Evolutionary conservation across 2,329 filamentous ascomycete species (phyloP).

Genomic region (Cyanodermella asteris): DNA sequence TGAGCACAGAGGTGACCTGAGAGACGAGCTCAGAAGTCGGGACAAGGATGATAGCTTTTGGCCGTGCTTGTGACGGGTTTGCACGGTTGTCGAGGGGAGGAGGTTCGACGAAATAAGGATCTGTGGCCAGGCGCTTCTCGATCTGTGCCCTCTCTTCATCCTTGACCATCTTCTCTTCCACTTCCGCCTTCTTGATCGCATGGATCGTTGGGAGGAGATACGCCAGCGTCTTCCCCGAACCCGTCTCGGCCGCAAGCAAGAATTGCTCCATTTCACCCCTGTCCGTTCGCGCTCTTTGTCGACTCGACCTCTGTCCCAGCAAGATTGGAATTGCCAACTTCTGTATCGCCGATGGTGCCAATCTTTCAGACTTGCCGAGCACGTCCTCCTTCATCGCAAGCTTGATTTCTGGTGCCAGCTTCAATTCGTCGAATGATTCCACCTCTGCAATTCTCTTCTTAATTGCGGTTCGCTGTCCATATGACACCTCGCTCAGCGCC

Average conservation of each 20-base stretch:
- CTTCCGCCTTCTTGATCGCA: constrained; percentile 53
- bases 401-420: constrained; percentile 49
- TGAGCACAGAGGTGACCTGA: constrained; percentile 65
- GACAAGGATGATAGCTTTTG: constrained; percentile 66
- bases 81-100: constrained; percentile 40
- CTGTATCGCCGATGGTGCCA: constrained; percentile 75
- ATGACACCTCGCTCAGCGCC: constrained; percentile 52
- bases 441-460: constrained; percentile 42
- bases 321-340: constrained; percentile 69
- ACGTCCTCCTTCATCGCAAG: constrained; percentile 51
- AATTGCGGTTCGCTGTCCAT: constrained; percentile 39
- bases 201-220: constrained; percentile 74
- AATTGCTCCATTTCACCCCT: constrained; percentile 38
- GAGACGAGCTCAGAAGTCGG: constrained; percentile 80
- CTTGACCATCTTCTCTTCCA: constrained; percentile 28
- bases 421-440: constrained; percentile 62
- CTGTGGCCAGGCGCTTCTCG: constrained; percentile 18
- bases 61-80: constrained; percentile 54
- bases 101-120: constrained; percentile 38
- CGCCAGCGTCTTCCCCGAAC: constrained; percentile 87
- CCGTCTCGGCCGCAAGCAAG: constrained; percentile 82
- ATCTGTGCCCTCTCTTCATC: constrained; percentile 27
- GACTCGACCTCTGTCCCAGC: constrained; percentile 30
- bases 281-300: constrained; percentile 12
- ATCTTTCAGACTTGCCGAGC: constrained; percentile 49